A percentile compares a stretch with the other conserved stretches of the same genome.
Evolutionary conservation across 2,329 filamentous ascomycete genomes (phyloP).

Genomic region (Microthyrium microscopicum): DNA sequence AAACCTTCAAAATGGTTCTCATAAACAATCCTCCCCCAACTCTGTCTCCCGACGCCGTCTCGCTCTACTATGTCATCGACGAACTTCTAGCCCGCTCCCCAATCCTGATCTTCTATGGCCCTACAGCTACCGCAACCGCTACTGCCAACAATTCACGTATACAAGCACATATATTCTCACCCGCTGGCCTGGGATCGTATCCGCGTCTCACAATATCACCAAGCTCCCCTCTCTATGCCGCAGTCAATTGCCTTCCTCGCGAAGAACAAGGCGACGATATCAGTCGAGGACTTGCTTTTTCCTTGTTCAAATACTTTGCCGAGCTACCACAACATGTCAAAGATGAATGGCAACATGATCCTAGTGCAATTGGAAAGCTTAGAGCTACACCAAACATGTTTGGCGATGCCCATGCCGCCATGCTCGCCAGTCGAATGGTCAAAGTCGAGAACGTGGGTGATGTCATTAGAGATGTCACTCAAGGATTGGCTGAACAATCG

Average conservation of each 20-base stretch:
- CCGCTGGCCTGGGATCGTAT: slow-evolving; percentile 79
- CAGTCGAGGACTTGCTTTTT: slow-evolving; percentile 79
- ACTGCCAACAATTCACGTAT: slow-evolving; percentile 74
- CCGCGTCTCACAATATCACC: slow-evolving; percentile 85
- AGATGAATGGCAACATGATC: slow-evolving; percentile 43
- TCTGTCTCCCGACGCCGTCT: slow-evolving; percentile 64
- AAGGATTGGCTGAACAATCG: slow-evolving; percentile 64
- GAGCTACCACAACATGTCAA: slow-evolving; percentile 70
- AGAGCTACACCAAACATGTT: slow-evolving; percentile 57
- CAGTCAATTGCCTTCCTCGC: slow-evolving; percentile 75
- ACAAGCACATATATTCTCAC: slow-evolving; percentile 81
- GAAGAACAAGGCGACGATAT: slow-evolving; percentile 94
- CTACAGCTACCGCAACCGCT: slow-evolving; percentile 76
- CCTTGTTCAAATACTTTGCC: slow-evolving; percentile 82
- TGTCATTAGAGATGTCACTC: slow-evolving; percentile 55
- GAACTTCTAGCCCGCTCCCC: slow-evolving; percentile 65
- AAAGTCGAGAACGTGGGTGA: slow-evolving; percentile 62
- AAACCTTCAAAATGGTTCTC: slow-evolving; percentile 53
- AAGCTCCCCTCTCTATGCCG: slow-evolving; percentile 77
- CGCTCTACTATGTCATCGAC: slow-evolving; percentile 80
- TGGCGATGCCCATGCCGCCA: slow-evolving; percentile 80
- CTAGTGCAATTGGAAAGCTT: slow-evolving; percentile 36
- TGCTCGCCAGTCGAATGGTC: slow-evolving; percentile 71
- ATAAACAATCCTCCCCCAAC: slow-evolving; percentile 58
- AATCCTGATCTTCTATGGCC: slow-evolving; percentile 80